phyloP scores from a whole-genome alignment of 345 rosid species.

The Salix purpurea region DNA sequence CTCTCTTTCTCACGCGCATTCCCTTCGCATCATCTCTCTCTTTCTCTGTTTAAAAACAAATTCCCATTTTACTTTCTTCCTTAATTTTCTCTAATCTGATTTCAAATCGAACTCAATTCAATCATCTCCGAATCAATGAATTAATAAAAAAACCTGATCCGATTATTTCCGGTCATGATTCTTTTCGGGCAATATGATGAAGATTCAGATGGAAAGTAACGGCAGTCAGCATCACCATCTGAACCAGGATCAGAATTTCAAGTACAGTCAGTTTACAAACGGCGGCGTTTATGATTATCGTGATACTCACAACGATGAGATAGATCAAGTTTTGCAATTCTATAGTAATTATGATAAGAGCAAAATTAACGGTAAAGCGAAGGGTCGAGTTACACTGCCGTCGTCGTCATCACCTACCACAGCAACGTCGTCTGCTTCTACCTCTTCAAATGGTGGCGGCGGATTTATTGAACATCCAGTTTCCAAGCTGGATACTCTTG shows the following conservation, averaged over 20 bases:
- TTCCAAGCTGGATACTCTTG: slow-evolving; percentile 29
- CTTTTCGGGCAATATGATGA: not conserved
- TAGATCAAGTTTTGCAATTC: not conserved
- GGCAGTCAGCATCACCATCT: slow-evolving; percentile 15
- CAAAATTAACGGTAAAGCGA: not conserved
- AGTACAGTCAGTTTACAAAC: slow-evolving; percentile 22
- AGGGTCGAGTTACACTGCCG: not conserved
- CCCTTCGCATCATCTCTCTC: not conserved
- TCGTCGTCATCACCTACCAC: not conserved
- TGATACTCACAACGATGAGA: not conserved
- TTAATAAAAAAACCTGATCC: not conserved
- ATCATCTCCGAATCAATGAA: not conserved
- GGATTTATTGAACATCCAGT: slow-evolving; percentile 24
- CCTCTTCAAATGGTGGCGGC: not conserved
- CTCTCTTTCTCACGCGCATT: not conserved
- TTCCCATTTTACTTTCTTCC: no score
- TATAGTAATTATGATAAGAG: not conserved
- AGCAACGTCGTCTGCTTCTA: not conserved
- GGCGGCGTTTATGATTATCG: slow-evolving; percentile 1
- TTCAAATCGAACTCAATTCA: not conserved
- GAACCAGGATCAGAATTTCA: slow-evolving; percentile 8
- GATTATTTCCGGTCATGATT: not conserved
- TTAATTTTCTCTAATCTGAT: not conserved
- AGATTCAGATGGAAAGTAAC: slow-evolving; percentile 36
- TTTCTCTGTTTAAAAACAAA: no score